These are phyloP conservation scores for Cladosporium oxysporum DNA, from an alignment of 2,329 filamentous ascomycete species.

Conservation along the genomic window DNA sequence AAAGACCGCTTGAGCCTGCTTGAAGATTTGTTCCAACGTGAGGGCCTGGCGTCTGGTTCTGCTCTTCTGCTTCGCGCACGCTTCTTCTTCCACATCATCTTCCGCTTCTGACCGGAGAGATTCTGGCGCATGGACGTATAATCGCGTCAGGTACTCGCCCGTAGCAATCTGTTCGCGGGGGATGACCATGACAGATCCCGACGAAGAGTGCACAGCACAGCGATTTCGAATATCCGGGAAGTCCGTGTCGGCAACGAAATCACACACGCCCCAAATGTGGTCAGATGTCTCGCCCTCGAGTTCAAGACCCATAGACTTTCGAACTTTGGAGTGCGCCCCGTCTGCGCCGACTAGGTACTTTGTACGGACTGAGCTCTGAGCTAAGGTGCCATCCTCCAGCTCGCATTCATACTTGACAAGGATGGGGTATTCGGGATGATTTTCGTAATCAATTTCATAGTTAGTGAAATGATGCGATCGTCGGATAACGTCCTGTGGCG, in stretches of 20 bases:
- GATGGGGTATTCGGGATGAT: background rate
- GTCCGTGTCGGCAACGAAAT: constrained; percentile 33
- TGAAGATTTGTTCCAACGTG: background rate
- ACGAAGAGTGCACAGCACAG: background rate
- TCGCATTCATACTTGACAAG: background rate
- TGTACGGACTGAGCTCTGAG: background rate
- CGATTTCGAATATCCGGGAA: constrained; percentile 58
- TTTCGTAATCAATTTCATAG: background rate
- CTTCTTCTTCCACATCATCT: background rate
- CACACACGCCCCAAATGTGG: constrained; percentile 36
- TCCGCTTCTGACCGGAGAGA: background rate
- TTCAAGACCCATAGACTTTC: background rate
- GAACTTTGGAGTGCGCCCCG: background rate
- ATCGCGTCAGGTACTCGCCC: background rate
- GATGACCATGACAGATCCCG: background rate
- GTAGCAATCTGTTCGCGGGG: background rate
- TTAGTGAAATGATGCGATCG: background rate
- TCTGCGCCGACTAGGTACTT: background rate
- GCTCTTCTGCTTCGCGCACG: background rate
- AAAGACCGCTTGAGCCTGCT: background rate
- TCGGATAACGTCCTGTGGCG: background rate
- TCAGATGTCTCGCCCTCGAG: constrained; percentile 25
- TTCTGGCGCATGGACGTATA: background rate
- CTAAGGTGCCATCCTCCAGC: background rate
- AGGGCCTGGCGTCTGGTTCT: background rate